Percentiles rank a stretch among this genome's conserved stretches.
These are phyloP conservation scores for Saturnispora ahearnii DNA, from an alignment of 805 yeast species.

Conservation along the genomic window DNA sequence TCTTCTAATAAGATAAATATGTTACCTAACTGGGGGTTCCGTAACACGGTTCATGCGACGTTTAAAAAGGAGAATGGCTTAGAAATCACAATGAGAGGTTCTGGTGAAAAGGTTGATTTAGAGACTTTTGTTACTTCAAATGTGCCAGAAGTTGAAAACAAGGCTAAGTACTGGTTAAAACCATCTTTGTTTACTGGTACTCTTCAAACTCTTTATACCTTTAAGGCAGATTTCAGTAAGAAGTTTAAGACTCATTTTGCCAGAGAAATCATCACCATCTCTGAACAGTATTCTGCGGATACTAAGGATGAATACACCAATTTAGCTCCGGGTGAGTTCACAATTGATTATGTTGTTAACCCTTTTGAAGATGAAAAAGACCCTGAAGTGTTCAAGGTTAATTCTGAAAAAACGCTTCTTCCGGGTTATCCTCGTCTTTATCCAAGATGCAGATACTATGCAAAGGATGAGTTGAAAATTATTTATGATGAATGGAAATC, in stretches of 20 bases:
- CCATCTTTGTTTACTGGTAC: constrained; percentile 42
- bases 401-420: constrained; percentile 33
- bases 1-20: background rate
- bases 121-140: constrained; percentile 28
- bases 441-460: constrained; percentile 57
- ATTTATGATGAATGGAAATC: constrained; percentile 26
- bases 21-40: constrained; percentile 27
- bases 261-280: constrained; percentile 33
- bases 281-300: constrained; percentile 9
- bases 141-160: constrained; percentile 34
- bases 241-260: constrained; percentile 38
- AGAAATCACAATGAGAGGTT: constrained; percentile 19
- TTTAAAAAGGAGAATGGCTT: constrained; percentile 19
- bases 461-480: constrained; percentile 33
- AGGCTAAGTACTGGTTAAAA: constrained; percentile 33
- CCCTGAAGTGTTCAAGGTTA: constrained; percentile 23
- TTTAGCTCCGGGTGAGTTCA: constrained; percentile 32
- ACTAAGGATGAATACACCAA: constrained; percentile 13
- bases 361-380: constrained; percentile 17
- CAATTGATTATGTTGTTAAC: constrained; percentile 40
- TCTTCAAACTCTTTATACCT: constrained; percentile 41
- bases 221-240: constrained; percentile 34
- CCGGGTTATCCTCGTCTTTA: constrained; percentile 53
- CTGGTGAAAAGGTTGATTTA: constrained; percentile 18
- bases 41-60: constrained; percentile 23